A percentile compares a stretch with the other conserved stretches of the same genome.
Evolutionary conservation across 345 rosid species (phyloP).

Genomic region (Isatis tinctoria): DNA sequence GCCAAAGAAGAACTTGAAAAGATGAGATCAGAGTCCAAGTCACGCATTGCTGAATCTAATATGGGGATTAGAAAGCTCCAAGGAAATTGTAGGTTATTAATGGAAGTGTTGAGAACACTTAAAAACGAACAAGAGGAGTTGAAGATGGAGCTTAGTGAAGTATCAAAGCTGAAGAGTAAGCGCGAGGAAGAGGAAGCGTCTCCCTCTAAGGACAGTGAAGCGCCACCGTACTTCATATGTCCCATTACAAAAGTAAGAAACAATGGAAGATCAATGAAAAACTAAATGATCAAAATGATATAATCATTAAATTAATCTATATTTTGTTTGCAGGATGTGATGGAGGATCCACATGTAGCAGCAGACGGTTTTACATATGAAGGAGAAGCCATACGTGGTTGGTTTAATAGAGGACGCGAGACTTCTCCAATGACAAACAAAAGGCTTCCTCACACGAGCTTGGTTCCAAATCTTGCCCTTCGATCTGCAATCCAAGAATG

Average conservation of each 20-base stretch:
- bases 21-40: slow-evolving; percentile 43
- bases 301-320: not conserved
- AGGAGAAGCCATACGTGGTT: slow-evolving; percentile 54
- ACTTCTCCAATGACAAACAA: slow-evolving; percentile 70
- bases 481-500: slow-evolving; percentile 53
- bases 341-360: slow-evolving; percentile 73
- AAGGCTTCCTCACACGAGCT: slow-evolving; percentile 31
- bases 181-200: not conserved
- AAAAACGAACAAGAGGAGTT: slow-evolving; percentile 54
- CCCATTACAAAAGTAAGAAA: slow-evolving; percentile 59
- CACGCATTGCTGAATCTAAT: slow-evolving; percentile 46
- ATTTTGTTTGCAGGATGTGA: slow-evolving; percentile 48
- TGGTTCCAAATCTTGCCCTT: slow-evolving; percentile 47
- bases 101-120: slow-evolving; percentile 47
- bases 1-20: slow-evolving; percentile 43
- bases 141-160: slow-evolving; percentile 57
- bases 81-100: slow-evolving; percentile 52
- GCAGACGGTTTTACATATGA: slow-evolving; percentile 77
- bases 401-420: slow-evolving; percentile 51
- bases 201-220: not conserved
- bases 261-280: not conserved
- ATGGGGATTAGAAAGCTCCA: slow-evolving; percentile 47
- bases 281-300: not conserved
- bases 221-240: slow-evolving; percentile 49
- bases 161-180: slow-evolving; percentile 58